These are phyloP conservation scores for Alternaria burnsii DNA, from an alignment of 2,329 filamentous ascomycete species.

Conservation along the genomic window DNA sequence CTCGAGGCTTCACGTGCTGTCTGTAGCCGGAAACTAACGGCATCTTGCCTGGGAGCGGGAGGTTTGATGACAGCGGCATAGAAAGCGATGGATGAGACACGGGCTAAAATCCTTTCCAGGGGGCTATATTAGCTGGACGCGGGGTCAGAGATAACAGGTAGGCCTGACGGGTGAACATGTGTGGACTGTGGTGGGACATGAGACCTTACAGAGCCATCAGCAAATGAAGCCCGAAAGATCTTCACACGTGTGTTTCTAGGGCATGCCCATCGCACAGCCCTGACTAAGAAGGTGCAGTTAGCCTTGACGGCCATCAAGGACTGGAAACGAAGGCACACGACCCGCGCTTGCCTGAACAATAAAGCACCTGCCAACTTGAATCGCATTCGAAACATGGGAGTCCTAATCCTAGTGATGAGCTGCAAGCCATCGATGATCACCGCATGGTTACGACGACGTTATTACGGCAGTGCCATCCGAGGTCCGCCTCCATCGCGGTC, in stretches of 20 bases:
- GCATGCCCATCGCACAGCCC: neutral
- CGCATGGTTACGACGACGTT: conserved; percentile 5
- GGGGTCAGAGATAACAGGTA: conserved; percentile 19
- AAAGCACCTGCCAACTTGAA: conserved; percentile 16
- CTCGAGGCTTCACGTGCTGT: conserved; percentile 14
- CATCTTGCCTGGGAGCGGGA: conserved; percentile 12
- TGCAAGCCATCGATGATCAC: conserved; percentile 26
- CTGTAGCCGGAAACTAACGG: conserved; percentile 15
- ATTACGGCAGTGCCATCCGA: conserved; percentile 14
- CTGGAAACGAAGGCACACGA: neutral
- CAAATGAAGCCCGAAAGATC: neutral
- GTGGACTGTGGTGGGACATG: neutral
- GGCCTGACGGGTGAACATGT: conserved; percentile 7
- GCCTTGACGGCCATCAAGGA: conserved; percentile 1
- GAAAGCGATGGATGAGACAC: conserved; percentile 7
- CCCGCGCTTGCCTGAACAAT: conserved; percentile 2
- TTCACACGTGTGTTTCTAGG: neutral
- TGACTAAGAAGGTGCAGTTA: neutral
- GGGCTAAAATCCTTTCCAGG: conserved; percentile 6
- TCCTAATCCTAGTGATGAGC: conserved; percentile 12
- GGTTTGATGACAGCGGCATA: conserved; percentile 14
- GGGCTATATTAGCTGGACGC: conserved; percentile 21
- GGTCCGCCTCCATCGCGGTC: neutral
- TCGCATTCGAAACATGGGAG: conserved; percentile 14
- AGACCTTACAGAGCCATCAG: neutral